These are phyloP conservation scores for Daldinia bambusicola DNA, from an alignment of 495 filamentous ascomycete species.

Conservation along the genomic window DNA sequence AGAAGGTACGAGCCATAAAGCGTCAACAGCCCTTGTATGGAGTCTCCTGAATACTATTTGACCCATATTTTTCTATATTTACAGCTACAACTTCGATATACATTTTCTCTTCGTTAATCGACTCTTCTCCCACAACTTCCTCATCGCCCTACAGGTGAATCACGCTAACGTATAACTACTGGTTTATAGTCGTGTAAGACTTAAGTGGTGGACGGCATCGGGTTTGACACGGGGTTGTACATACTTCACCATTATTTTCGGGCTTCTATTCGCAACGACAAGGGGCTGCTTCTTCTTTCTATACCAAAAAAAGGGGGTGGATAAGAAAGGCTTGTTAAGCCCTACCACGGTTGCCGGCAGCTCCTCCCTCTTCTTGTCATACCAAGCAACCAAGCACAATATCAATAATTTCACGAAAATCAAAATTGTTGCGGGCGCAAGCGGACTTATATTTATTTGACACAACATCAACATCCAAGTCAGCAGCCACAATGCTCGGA, in stretches of 20 bases:
- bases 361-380: slow-evolving; percentile 25
- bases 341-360: too few relatives aligned
- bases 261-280: slow-evolving; percentile 12
- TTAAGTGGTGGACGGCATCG: slow-evolving; percentile 24
- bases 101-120: slow-evolving; percentile 21
- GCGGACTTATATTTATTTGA: slow-evolving; percentile 15
- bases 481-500: slow-evolving; percentile 39
- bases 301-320: background rate
- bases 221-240: slow-evolving; percentile 11
- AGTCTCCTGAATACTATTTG: slow-evolving; percentile 8
- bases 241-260: slow-evolving; percentile 3
- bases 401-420: slow-evolving; percentile 13
- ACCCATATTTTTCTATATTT: slow-evolving; percentile 21
- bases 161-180: slow-evolving; percentile 39
- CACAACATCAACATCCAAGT: slow-evolving; percentile 4
- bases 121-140: slow-evolving; percentile 3
- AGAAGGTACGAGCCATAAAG: slow-evolving; percentile 35
- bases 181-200: slow-evolving; percentile 30
- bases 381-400: slow-evolving; percentile 31
- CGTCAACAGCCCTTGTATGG: background rate
- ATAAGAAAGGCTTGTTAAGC: slow-evolving; percentile 5
- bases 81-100: background rate
- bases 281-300: background rate
- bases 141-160: slow-evolving; percentile 15
- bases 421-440: slow-evolving; percentile 10